phyloP scores from a whole-genome alignment of 1,284 basidiomycete genomes.

The Cryptococcus sp. region DNA sequence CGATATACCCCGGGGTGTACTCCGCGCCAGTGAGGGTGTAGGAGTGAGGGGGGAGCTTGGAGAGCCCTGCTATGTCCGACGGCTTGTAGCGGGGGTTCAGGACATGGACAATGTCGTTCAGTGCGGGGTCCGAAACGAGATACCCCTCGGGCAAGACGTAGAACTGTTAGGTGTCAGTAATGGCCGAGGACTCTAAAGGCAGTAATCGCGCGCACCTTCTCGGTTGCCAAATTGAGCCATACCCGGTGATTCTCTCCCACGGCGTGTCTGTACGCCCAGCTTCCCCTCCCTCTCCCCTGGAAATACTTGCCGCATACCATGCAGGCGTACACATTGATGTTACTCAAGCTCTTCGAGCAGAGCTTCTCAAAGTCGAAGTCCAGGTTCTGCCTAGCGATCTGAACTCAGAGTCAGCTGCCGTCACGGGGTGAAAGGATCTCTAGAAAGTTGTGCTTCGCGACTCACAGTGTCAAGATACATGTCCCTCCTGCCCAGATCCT shows the following conservation, averaged over 20 bases:
- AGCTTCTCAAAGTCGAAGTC: slow-evolving; percentile 99
- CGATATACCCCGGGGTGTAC: slow-evolving; percentile 91
- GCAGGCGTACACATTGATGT: slow-evolving; percentile 97
- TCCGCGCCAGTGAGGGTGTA: slow-evolving; percentile 77
- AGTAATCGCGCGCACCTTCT: slow-evolving; percentile 61
- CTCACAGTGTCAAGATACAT: slow-evolving; percentile 92
- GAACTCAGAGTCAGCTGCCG: not conserved
- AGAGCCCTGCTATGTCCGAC: slow-evolving; percentile 53
- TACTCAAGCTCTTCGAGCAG: slow-evolving; percentile 91
- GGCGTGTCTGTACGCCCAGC: slow-evolving; percentile 93
- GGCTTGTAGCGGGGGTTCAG: slow-evolving; percentile 73
- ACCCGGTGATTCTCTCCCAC: slow-evolving; percentile 98
- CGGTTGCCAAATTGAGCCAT: slow-evolving; percentile 90
- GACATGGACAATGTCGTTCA: slow-evolving; percentile 90
- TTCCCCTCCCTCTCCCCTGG: slow-evolving; percentile 88
- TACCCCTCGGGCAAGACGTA: slow-evolving; percentile 99
- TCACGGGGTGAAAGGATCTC: not conserved
- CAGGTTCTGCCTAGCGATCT: slow-evolving; percentile 83
- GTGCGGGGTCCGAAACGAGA: slow-evolving; percentile 86
- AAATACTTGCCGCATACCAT: slow-evolving; percentile 99
- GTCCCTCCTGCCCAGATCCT: slow-evolving; percentile 66
- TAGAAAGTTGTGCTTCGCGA: slow-evolving; percentile 15
- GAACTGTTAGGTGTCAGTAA: slow-evolving; percentile 57
- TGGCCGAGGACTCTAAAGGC: not conserved
- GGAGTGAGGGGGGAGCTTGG: slow-evolving; percentile 60